Evolutionary conservation across 163 green algal species (phyloP).

Genomic region (Volvox carteri): DNA sequence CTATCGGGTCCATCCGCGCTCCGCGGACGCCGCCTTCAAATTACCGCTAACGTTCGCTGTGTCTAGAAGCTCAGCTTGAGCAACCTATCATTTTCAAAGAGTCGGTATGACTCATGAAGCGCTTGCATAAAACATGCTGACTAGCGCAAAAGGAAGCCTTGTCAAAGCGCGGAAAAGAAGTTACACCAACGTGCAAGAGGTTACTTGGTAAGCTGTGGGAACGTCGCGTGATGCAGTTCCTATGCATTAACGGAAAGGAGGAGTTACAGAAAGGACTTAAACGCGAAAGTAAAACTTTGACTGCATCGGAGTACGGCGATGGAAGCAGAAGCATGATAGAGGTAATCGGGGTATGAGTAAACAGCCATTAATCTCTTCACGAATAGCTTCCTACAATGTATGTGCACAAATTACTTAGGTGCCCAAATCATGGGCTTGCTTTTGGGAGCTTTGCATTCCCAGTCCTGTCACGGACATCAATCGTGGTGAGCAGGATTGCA

Average conservation of each 20-base stretch:
- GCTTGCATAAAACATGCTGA: not conserved
- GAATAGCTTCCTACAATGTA: not conserved
- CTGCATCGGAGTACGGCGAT: not conserved
- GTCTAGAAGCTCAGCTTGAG: not conserved
- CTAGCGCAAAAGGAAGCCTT: not conserved
- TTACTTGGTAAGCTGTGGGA: not conserved
- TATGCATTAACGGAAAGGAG: too few species aligned
- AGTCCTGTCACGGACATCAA: not conserved
- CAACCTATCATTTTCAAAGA: not conserved
- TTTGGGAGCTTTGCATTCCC: not conserved
- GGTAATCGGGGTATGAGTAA: too few species aligned
- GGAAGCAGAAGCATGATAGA: not conserved
- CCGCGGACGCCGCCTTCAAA: not conserved
- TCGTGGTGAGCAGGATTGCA: slow-evolving; percentile 32
- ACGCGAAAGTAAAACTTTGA: slow-evolving; percentile 4
- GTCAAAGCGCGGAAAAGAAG: not conserved
- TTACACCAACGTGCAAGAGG: not conserved
- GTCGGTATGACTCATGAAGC: not conserved
- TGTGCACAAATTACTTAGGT: not conserved
- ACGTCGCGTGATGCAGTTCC: too few species aligned
- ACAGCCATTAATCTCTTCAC: too few species aligned
- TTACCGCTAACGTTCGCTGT: not conserved
- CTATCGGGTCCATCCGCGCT: slow-evolving; percentile 39
- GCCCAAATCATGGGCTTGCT: not conserved
- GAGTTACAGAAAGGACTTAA: too few species aligned